Base-by-base conservation (phyloP, 805 yeast species). In the Kregervanrija delftensis region DNA sequence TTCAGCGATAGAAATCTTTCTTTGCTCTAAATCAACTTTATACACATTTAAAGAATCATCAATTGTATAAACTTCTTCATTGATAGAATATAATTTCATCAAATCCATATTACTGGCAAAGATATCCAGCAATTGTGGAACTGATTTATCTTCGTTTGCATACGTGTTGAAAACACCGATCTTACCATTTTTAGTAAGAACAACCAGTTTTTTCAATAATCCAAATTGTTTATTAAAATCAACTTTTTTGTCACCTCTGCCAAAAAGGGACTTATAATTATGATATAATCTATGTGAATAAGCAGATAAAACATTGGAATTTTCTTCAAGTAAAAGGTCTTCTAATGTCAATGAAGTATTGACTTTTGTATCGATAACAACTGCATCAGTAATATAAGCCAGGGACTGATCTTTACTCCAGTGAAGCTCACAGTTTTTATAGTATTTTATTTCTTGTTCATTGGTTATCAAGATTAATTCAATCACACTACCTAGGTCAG, bases 341-440 rank as follows among this genome's bases (percentile, higher is more conserved):
- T 60, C 61, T 0, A 61, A 49, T 3, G 59, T 39, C 8, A 52
- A 38, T 31, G 51, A 40, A 46, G 63, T 44, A 31, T 47, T 13
- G 14, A 53, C 41, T 47, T 33, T 43, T 8, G 40, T 17, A 43
- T 62, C 66, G 22, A 65, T 49, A 15, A 69, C 50, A 5, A 58
- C 45, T 28, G 64, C 61, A n/a, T 69, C 70, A 5, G 55, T 53
- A 3, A 72, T 61, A 30, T 65, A 52, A 4, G 69, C 58, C 4
- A 72, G 46, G 0, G 76, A 68, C 50, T 68, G 73, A 54, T 76
- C 78, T 47, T 68, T 64, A 2, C 43, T 28, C 81, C 81, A 76
- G 9, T 5, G 17, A 5, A 60, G 13, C 5, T 42, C 46, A 2
- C 64, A 65, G 41, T 64, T 54, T 5, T 44, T 42, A 35, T 48